Conservation (phyloP, 805 yeast species). For the Yarrowia keelungensis region DNA sequence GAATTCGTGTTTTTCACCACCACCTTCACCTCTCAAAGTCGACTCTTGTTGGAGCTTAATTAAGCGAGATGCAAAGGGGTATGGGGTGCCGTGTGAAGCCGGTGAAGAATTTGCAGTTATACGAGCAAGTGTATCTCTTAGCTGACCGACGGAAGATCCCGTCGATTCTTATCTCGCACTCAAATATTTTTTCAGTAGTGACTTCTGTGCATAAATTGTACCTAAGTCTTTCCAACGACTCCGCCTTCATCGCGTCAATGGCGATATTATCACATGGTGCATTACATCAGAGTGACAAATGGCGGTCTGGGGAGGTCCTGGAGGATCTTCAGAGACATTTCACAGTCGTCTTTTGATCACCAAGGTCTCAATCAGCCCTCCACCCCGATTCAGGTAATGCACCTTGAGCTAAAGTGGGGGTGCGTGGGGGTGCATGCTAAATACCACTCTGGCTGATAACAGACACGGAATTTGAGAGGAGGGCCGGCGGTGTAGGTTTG, state of each 20-base stretch:
- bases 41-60: not conserved
- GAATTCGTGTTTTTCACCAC: no score
- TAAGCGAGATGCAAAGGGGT: constrained; percentile 4
- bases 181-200: no score
- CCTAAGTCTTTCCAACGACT: no score
- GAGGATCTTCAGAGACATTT: not conserved
- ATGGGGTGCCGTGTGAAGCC: not conserved
- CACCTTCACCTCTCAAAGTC: not conserved
- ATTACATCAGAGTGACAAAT: constrained; percentile 14
- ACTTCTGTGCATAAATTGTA: no score
- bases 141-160: no score
- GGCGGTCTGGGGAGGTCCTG: not conserved
- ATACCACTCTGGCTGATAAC: no score
- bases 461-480: no score
- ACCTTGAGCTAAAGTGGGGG: constrained; percentile 12
- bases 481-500: not conserved
- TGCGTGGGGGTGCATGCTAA: not conserved
- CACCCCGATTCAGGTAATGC: constrained; percentile 3
- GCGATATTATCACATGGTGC: constrained; percentile 17
- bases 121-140: no score
- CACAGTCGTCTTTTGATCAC: no score
- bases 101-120: no score
- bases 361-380: not conserved
- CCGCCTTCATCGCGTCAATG: no score
- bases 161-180: no score